Percentiles rank a stretch among this genome's conserved stretches.
These are phyloP conservation scores for Septoria linicola DNA, from an alignment of 2,329 filamentous ascomycete genomes.

Conservation along the genomic window DNA sequence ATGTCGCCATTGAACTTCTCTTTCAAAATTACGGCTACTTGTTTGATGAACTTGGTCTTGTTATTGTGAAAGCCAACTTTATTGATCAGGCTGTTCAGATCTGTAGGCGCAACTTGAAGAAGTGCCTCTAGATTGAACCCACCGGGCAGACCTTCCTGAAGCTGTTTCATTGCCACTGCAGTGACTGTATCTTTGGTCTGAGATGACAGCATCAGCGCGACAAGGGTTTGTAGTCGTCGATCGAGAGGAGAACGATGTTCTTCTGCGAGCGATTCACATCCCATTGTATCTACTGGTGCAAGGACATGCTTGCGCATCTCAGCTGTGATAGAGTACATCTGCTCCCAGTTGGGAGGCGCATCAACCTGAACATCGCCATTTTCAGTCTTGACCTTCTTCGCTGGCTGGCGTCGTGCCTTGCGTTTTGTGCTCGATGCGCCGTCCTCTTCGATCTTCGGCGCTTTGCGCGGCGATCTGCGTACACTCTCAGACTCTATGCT, in stretches of 20 bases:
- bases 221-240: constrained; percentile 79
- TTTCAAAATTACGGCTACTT: constrained; percentile 57
- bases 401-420: constrained; percentile 33
- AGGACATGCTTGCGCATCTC: constrained; percentile 71
- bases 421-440: constrained; percentile 4
- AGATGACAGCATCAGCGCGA: constrained; percentile 84
- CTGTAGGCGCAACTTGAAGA: constrained; percentile 65
- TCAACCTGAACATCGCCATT: constrained; percentile 30
- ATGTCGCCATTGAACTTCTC: constrained; percentile 74
- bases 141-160: constrained; percentile 71
- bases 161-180: constrained; percentile 73
- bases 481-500: constrained; percentile 15
- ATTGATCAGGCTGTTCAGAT: constrained; percentile 72
- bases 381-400: constrained; percentile 38
- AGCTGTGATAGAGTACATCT: constrained; percentile 73
- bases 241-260: constrained; percentile 52
- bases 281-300: constrained; percentile 96
- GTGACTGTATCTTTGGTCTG: constrained; percentile 94
- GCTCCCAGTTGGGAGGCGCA: constrained; percentile 78
- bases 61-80: constrained; percentile 93
- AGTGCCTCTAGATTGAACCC: constrained; percentile 74
- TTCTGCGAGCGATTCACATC: constrained; percentile 75
- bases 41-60: constrained; percentile 81
- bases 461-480: constrained; percentile 35
- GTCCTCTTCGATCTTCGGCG: constrained; percentile 17